Evolutionary conservation across 2,329 filamentous ascomycete genomes (phyloP).

Genomic region (Trichoderma sp.): DNA sequence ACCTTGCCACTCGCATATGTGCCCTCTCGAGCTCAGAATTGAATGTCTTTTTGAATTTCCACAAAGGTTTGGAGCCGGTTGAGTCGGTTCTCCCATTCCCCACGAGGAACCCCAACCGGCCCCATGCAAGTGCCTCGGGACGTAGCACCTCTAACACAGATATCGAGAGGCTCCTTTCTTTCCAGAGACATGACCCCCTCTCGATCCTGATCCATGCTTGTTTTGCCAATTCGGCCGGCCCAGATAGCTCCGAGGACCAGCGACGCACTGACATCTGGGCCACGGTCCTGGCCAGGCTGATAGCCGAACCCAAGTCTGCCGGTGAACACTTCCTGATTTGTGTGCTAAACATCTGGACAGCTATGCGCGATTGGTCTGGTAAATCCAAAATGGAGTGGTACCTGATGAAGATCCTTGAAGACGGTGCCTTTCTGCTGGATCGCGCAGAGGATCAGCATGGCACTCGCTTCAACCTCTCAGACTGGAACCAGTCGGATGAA

Average conservation of each 20-base stretch:
- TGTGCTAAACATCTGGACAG: constrained; percentile 83
- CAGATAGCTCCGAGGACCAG: constrained; percentile 77
- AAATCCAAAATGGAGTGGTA: constrained; percentile 90
- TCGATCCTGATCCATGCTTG: constrained; percentile 84
- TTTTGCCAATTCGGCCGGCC: constrained; percentile 82
- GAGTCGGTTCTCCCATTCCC: constrained; percentile 80
- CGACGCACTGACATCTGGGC: constrained; percentile 86
- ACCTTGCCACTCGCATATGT: constrained; percentile 79
- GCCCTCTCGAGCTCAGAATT: constrained; percentile 76
- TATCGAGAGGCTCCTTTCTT: constrained; percentile 81
- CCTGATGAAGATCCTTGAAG: constrained; percentile 90
- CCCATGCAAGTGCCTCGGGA: constrained; percentile 48
- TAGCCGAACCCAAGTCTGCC: constrained; percentile 73
- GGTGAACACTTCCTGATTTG: constrained; percentile 80
- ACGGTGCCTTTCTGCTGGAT: constrained; percentile 88
- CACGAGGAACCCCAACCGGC: constrained; percentile 50
- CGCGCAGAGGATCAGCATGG: constrained; percentile 77
- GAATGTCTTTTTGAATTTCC: constrained; percentile 73
- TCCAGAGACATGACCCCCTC: constrained; percentile 84
- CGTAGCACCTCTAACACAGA: constrained; percentile 55
- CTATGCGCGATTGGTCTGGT: constrained; percentile 86
- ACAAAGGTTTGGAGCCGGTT: constrained; percentile 75
- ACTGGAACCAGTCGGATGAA: constrained; percentile 76
- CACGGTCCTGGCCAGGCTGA: constrained; percentile 78
- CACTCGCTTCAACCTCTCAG: constrained; percentile 68